These are phyloP conservation scores for Suillus placidus DNA, from an alignment of 768 basidiomycete species.

Conservation along the genomic window DNA sequence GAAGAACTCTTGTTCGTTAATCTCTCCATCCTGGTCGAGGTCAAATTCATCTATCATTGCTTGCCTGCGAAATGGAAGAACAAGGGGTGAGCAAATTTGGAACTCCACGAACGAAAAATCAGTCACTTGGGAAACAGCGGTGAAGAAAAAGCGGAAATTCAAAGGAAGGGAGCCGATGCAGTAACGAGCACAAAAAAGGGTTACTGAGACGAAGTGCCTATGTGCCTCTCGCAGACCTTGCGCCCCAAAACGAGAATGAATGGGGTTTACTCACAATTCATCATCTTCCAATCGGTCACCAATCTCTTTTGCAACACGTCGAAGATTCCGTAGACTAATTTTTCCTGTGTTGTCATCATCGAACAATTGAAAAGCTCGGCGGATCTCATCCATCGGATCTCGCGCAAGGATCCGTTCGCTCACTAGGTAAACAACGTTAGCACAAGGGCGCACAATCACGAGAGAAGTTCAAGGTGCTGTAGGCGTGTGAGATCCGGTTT, in stretches of 20 bases:
- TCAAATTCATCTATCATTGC: constrained; percentile 99
- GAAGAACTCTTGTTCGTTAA: constrained; percentile 95
- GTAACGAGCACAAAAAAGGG: constrained; percentile 30
- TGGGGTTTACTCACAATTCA: constrained; percentile 74
- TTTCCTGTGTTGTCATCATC: constrained; percentile 96
- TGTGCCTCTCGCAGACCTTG: constrained; percentile 22
- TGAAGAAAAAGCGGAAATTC: constrained; percentile 24
- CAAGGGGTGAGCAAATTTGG: constrained; percentile 34
- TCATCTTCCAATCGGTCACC: constrained; percentile 95
- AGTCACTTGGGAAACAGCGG: constrained; percentile 27
- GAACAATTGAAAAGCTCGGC: constrained; percentile 94
- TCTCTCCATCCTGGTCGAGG: constrained; percentile 97
- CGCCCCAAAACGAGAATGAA: constrained; percentile 20
- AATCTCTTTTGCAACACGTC: constrained; percentile 94
- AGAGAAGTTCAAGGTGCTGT: not conserved
- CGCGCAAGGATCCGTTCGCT: constrained; percentile 90
- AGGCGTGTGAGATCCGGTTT: not conserved
- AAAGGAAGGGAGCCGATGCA: constrained; percentile 23
- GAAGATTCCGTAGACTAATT: constrained; percentile 87
- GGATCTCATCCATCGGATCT: constrained; percentile 96
- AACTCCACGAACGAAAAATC: constrained; percentile 18
- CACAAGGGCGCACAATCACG: constrained; percentile 8
- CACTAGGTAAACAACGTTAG: constrained; percentile 57
- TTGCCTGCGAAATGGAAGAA: constrained; percentile 62
- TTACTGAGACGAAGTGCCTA: constrained; percentile 27